Conservation (phyloP, 495 filamentous ascomycete genomes). For the Friedmanniomyces simplex region DNA sequence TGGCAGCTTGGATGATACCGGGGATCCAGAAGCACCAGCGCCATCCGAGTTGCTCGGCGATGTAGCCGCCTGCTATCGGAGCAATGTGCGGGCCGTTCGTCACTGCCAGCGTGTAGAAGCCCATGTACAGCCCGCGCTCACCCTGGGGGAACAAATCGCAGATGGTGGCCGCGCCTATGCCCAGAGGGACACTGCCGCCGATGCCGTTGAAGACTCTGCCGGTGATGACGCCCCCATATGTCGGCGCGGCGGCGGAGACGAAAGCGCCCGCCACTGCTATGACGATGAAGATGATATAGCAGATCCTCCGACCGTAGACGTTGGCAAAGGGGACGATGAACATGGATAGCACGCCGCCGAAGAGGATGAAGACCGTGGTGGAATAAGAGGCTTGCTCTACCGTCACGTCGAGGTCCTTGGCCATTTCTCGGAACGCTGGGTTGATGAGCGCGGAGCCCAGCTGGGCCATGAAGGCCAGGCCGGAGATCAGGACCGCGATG, state of each 20-base stretch:
- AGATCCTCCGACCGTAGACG: constrained; percentile 30
- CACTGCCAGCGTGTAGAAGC: constrained; percentile 33
- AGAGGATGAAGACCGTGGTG: constrained; percentile 18
- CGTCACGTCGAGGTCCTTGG: constrained; percentile 23
- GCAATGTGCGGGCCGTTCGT: constrained; percentile 15
- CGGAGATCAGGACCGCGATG: constrained; percentile 3
- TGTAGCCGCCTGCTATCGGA: constrained; percentile 14
- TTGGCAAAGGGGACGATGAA: constrained; percentile 28
- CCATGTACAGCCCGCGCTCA: constrained; percentile 21
- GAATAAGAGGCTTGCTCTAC: constrained; percentile 21
- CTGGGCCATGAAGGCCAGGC: constrained; percentile 16
- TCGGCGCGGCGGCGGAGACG: neutral
- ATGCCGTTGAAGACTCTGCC: constrained; percentile 11
- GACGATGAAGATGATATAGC: constrained; percentile 28
- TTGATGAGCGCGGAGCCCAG: constrained; percentile 22
- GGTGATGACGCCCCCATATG: constrained; percentile 9
- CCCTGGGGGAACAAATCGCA: constrained; percentile 3
- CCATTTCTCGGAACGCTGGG: constrained; percentile 23
- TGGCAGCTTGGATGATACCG: constrained; percentile 6
- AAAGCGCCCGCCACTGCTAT: constrained; percentile 24
- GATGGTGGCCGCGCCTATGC: constrained; percentile 18
- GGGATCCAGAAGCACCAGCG: constrained; percentile 15
- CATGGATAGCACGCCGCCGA: constrained; percentile 27
- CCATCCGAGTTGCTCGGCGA: constrained; percentile 7
- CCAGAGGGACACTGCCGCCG: constrained; percentile 3